Conservation (phyloP, 1,284 basidiomycete species). For the Cerioporus squamosus region DNA sequence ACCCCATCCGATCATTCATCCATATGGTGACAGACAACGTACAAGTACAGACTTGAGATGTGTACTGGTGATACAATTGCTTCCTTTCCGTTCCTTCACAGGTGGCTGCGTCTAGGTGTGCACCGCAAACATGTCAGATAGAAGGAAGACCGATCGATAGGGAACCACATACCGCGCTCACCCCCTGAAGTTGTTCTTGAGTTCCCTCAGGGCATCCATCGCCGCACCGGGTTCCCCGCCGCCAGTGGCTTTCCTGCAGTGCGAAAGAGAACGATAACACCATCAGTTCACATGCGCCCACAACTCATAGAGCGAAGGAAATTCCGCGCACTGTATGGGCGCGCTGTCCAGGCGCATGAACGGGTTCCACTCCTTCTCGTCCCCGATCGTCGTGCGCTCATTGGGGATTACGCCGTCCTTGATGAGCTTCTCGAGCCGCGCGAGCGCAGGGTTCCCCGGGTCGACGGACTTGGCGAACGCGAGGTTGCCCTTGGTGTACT, state of each 20-base stretch:
- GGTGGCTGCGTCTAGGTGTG: conserved; percentile 1
- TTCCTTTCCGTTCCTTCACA: background rate
- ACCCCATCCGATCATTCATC: too few species aligned
- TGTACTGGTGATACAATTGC: background rate
- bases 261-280: background rate
- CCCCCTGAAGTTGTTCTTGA: conserved; percentile 84
- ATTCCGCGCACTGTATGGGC: conserved; percentile 56
- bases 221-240: conserved; percentile 55
- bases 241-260: conserved; percentile 50
- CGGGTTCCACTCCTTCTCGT: conserved; percentile 87
- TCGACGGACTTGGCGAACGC: conserved; percentile 73
- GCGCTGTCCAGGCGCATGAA: conserved; percentile 74
- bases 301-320: background rate
- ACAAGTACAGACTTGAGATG: background rate
- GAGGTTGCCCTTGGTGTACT: conserved; percentile 80
- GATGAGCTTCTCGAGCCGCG: conserved; percentile 57
- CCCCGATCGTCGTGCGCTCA: conserved; percentile 81
- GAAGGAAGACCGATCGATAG: background rate
- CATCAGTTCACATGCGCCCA: background rate
- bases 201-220: conserved; percentile 77
- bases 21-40: background rate
- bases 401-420: conserved; percentile 62
- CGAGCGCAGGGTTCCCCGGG: conserved; percentile 61
- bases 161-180: conserved; percentile 32
- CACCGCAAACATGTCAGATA: background rate